phyloP scores from a whole-genome alignment of 371 early-diverging fungal genomes.

The Mortierella polycephala region DNA sequence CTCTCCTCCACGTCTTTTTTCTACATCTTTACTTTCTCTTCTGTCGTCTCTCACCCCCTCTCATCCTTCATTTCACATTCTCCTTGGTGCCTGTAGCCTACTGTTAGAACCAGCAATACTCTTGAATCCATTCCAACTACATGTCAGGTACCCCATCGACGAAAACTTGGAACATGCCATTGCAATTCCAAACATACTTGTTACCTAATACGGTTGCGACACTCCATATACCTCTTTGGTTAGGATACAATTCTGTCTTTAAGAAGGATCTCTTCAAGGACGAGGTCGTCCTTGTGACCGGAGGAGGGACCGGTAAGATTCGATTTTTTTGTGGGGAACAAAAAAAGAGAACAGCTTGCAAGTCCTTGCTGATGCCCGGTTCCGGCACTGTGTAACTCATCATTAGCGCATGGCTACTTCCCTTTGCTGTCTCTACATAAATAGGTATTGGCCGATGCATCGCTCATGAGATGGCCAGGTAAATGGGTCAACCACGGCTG shows the following conservation, averaged over 20 bases:
- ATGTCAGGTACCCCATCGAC: neutral
- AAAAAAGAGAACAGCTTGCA: no score
- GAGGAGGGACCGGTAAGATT: conserved; percentile 57
- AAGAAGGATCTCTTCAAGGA: conserved; percentile 54
- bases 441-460: conserved; percentile 62
- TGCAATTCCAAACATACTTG: neutral
- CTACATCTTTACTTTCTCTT: neutral
- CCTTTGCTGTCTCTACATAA: neutral
- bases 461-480: conserved; percentile 62
- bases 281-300: conserved; percentile 55
- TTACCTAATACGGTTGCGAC: no score
- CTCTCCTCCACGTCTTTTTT: neutral
- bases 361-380: no score
- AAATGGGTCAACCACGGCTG: neutral
- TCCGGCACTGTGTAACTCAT: neutral
- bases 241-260: conserved; percentile 54
- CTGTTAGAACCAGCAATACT: no score
- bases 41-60: neutral
- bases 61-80: neutral
- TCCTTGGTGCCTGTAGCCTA: neutral
- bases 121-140: neutral
- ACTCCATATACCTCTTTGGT: no score
- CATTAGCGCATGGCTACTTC: neutral
- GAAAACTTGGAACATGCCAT: neutral
- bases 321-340: no score